Percentiles rank a stretch among this genome's conserved stretches.
Evolutionary conservation across 495 filamentous ascomycete genomes (phyloP).

Genomic region (Annulohypoxylon moriforme): DNA sequence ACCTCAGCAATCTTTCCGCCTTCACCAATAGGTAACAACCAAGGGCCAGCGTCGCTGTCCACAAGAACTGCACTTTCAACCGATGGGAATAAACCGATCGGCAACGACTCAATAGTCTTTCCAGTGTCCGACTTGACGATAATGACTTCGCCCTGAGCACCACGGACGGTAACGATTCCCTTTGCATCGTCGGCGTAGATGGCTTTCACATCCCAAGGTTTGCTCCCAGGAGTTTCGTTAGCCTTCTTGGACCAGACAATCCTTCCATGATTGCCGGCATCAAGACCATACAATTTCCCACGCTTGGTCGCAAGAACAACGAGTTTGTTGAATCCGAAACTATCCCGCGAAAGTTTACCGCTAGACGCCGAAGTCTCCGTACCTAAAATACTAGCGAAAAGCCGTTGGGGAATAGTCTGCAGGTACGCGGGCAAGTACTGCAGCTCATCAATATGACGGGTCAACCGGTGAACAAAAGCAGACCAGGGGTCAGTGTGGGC

Average conservation of each 20-base stretch:
- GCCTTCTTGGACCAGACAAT: slow-evolving; percentile 79
- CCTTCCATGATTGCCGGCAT: slow-evolving; percentile 77
- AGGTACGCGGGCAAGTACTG: slow-evolving; percentile 81
- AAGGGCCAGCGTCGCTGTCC: slow-evolving; percentile 60
- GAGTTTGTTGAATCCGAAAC: slow-evolving; percentile 88
- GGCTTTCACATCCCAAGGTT: slow-evolving; percentile 74
- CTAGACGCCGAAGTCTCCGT: slow-evolving; percentile 58
- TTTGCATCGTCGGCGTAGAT: slow-evolving; percentile 67
- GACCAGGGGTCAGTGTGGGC: slow-evolving; percentile 79
- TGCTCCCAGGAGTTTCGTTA: slow-evolving; percentile 62
- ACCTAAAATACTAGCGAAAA: slow-evolving; percentile 76
- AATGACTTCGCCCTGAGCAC: slow-evolving; percentile 67
- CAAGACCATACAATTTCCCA: slow-evolving; percentile 81
- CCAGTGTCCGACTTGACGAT: slow-evolving; percentile 69
- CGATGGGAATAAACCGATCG: slow-evolving; percentile 48
- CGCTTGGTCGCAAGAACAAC: slow-evolving; percentile 82
- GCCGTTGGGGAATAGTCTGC: slow-evolving; percentile 68
- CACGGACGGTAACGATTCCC: slow-evolving; percentile 69
- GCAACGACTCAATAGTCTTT: slow-evolving; percentile 58
- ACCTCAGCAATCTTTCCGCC: slow-evolving; percentile 58
- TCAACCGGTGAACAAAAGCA: slow-evolving; percentile 89
- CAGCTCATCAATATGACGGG: slow-evolving; percentile 83
- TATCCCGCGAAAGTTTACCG: slow-evolving; percentile 72
- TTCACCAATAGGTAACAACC: slow-evolving; percentile 61
- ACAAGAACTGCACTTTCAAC: slow-evolving; percentile 63